Percentiles rank a stretch among this genome's conserved stretches.
phyloP scores from a whole-genome alignment of 768 basidiomycete genomes.

The Suillus subluteus region DNA sequence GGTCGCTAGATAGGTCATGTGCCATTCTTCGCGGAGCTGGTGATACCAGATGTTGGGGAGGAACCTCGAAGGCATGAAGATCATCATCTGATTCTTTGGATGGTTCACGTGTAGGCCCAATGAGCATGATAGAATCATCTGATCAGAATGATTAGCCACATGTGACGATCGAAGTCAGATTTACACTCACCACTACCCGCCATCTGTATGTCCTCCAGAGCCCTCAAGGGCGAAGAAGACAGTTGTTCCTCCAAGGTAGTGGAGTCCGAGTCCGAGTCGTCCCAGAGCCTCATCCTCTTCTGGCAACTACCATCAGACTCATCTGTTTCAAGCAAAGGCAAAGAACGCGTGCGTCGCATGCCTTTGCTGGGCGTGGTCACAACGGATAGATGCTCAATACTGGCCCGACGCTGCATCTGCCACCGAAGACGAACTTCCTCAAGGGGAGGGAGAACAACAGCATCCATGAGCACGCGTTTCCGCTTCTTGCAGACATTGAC shows the following conservation, averaged over 20 bases:
- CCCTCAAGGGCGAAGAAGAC: constrained; percentile 19
- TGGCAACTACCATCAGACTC: constrained; percentile 14
- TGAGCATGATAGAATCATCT: constrained; percentile 55
- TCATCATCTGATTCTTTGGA: constrained; percentile 64
- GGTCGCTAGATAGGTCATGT: constrained; percentile 50
- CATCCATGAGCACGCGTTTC: constrained; percentile 53
- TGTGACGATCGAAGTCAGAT: constrained; percentile 2
- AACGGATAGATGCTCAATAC: constrained; percentile 15
- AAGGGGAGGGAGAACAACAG: constrained; percentile 50
- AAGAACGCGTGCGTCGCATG: constrained; percentile 32
- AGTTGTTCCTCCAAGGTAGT: not conserved
- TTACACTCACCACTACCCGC: constrained; percentile 37
- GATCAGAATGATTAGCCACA: constrained; percentile 6
- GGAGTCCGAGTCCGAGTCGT: constrained; percentile 20
- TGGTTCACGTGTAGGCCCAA: constrained; percentile 1
- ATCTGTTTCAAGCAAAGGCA: constrained; percentile 25
- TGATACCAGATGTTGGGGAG: constrained; percentile 69
- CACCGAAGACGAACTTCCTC: constrained; percentile 29
- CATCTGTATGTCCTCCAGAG: constrained; percentile 33
- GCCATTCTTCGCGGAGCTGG: constrained; percentile 51
- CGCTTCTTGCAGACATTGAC: constrained; percentile 44
- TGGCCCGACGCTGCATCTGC: constrained; percentile 25
- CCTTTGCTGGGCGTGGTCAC: constrained; percentile 12
- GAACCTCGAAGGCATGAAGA: constrained; percentile 63
- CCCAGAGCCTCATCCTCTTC: constrained; percentile 31